Evolutionary conservation across 192 early-diverging fungal species (phyloP), one percentile per base, ranked within the genome.

Genomic region (Dissophora globulifera): DNA sequence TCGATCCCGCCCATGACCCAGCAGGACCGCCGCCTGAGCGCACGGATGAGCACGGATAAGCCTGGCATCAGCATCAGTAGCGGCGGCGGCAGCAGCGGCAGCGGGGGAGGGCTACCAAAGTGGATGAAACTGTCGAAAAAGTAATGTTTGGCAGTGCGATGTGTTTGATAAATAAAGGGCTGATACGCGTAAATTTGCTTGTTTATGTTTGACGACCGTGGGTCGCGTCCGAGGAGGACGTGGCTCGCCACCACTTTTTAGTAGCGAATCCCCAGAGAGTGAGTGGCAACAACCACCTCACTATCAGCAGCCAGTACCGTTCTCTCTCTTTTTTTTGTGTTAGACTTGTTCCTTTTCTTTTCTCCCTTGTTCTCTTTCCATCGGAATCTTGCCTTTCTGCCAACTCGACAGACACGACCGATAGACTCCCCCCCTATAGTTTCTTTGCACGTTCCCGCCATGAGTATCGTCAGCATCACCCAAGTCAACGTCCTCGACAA

Each of bases 401-500:
- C 38, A 17, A 46, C 30, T 17, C n/a, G n/a, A n/a, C n/a, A n/a
- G n/a, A n/a, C n/a, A n/a, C n/a, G n/a, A n/a, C n/a, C n/a, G n/a
- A n/a, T 38, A 38, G 13, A 9, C 35, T 38, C 6, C 35, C 35
- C 35, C 35, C 35, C 35, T 6, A 38, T 13, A 38, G 7, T 38
- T 35, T 43, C 19, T 31, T 17, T 19, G 23, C 33, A 13, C 19
- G 16, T 27, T n/a, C 38, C 27, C 31, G 38, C 41, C 71, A 95
- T 95, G 94, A 88, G 89, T 60, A 79, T 94, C 51, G 92, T 94
- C 47, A 90, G 86, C 79, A 90, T 94, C 60, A 87, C 90, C 16
- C 86, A 94, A 75, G 88, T 96, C 69, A 79, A 93, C 84, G 89
- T 98, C 65, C 78, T 91, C 42, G 88, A 96, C 74, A 96, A 96